Percentiles rank a stretch among this genome's conserved stretches.
Evolutionary conservation across 164 flowering plant species (phyloP).

Genomic region (Vitis vinifera): ASM3070453v1 NC_081816.1:1130501-1131000

Average conservation of each 20-base stretch:
- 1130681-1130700: constrained; percentile 13
- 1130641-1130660: constrained; percentile 78
- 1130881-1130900: too few species aligned
- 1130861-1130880: background rate
- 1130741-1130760: background rate
- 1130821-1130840: constrained; percentile 1
- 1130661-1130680: constrained; percentile 45
- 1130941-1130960: background rate
- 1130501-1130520: constrained; percentile 83
- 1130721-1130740: background rate
- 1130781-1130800: background rate
- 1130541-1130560: constrained; percentile 96
- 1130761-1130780: background rate
- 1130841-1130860: background rate
- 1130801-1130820: background rate
- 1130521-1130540: constrained; percentile 93
- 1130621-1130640: constrained; percentile 86
- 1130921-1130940: background rate
- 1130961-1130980: background rate
- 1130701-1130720: background rate
- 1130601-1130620: constrained; percentile 95
- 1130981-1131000: background rate
- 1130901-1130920: background rate
- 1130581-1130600: constrained; percentile 83
- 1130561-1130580: constrained; percentile 90